Evolutionary conservation across 2,329 filamentous ascomycete genomes (phyloP).

Genomic region (Beauveria caledonica): DNA sequence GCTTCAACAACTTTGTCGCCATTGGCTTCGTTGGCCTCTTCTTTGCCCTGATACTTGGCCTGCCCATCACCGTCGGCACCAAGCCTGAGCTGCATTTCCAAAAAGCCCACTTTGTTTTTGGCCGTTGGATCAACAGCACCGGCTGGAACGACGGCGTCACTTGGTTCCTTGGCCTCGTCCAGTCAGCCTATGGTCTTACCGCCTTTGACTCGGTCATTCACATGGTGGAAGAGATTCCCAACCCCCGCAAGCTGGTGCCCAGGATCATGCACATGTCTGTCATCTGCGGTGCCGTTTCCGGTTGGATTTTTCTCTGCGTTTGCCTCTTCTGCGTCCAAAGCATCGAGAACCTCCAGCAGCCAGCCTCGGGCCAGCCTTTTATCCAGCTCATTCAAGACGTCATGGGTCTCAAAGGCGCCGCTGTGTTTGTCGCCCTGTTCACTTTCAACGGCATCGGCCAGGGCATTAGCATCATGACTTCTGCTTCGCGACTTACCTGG

Average conservation of each 20-base stretch:
- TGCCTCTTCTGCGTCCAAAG: slow-evolving; percentile 43
- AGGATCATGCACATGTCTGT: slow-evolving; percentile 45
- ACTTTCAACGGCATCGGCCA: slow-evolving; percentile 48
- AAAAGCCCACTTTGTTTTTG: slow-evolving; percentile 43
- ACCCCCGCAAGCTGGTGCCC: slow-evolving; percentile 41
- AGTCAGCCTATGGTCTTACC: slow-evolving; percentile 47
- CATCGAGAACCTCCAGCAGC: slow-evolving; percentile 31
- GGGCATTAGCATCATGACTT: slow-evolving; percentile 42
- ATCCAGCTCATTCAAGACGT: slow-evolving; percentile 36
- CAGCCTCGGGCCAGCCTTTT: slow-evolving; percentile 36
- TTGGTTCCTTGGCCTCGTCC: slow-evolving; percentile 51
- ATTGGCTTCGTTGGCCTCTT: slow-evolving; percentile 44
- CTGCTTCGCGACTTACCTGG: slow-evolving; percentile 44
- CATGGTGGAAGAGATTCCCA: slow-evolving; percentile 49
- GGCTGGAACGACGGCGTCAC: slow-evolving; percentile 48
- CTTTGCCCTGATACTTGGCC: slow-evolving; percentile 40
- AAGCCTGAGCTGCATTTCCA: slow-evolving; percentile 37
- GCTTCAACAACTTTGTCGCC: slow-evolving; percentile 49
- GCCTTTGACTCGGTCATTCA: slow-evolving; percentile 53
- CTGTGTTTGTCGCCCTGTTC: slow-evolving; percentile 41
- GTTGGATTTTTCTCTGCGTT: slow-evolving; percentile 43
- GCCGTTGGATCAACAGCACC: slow-evolving; percentile 34
- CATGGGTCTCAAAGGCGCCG: slow-evolving; percentile 29
- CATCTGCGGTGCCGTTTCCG: slow-evolving; percentile 37
- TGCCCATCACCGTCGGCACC: slow-evolving; percentile 44